Evolutionary conservation across 257 asterid genomes (phyloP).

Genomic region (Echites panduratus): DNA sequence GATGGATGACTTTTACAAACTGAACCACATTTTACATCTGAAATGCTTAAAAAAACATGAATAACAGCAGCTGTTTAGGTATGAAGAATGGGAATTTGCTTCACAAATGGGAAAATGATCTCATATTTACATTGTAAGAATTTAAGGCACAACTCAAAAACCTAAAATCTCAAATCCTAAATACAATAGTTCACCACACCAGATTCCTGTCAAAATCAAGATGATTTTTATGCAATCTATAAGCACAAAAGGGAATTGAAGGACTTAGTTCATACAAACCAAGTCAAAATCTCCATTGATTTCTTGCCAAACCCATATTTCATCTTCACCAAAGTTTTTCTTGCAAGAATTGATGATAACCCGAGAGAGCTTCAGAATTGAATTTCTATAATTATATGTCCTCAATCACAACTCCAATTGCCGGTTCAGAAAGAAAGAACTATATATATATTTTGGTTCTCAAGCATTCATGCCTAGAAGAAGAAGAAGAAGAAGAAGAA

Average conservation of each 20-base stretch:
- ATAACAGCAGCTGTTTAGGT: too few species aligned
- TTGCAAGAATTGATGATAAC: not conserved
- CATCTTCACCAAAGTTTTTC: not conserved
- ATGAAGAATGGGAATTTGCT: not conserved
- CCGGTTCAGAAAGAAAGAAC: not conserved
- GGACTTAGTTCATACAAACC: not conserved
- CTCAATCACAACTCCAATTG: not conserved
- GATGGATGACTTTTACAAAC: too few species aligned
- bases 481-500: not conserved
- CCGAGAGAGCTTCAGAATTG: not conserved
- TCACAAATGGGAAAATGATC: not conserved
- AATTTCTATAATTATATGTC: not conserved
- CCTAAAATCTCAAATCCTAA: not conserved
- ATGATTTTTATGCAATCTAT: not conserved
- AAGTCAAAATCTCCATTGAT: not conserved
- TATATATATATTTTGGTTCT: not conserved
- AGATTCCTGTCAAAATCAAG: not conserved
- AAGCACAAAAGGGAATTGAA: not conserved
- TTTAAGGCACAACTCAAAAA: not conserved
- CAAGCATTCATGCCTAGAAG: slow-evolving; percentile 6
- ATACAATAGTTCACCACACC: not conserved
- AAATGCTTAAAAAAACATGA: too few species aligned
- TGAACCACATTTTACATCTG: too few species aligned
- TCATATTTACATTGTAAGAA: not conserved
- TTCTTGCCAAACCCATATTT: not conserved